Evolutionary conservation across 495 filamentous ascomycete species (phyloP), one percentile per base, ranked within the genome.

Genomic region (Alectoria sarmentosa): DNA sequence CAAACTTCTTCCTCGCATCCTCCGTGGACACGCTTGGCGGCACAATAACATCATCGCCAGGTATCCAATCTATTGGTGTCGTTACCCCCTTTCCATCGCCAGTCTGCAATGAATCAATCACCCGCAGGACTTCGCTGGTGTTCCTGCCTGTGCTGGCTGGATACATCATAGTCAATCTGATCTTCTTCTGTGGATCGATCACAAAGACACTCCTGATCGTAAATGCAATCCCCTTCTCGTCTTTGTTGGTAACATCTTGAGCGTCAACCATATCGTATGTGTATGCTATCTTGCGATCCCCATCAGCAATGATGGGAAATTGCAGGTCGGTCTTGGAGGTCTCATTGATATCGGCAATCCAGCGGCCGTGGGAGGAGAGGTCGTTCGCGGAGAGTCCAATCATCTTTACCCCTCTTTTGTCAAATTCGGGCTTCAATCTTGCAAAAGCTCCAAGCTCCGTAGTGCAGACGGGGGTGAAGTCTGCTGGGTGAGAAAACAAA

Each of bases 381-480:
- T 78, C 77, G 73, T 88, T 86, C 64, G 86, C 85, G 63, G 80
- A 83, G 58, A 89, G 75, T 1, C 86, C 86, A 69, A 88, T 87
- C 76, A 88, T 81, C 75, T 88, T 87, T 17, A 87, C 85, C 32
- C 79, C 80, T 10, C 86, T 77, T 70, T 81, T 80, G 19, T 83
- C 78, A 68, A 89, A 88, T 66, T 87, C 83, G 54, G 74, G 72
- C 72, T 83, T 80, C 60, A 88, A 69, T 67, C 84, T 86, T 15
- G 86, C 82, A 65, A 89, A 88, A 1, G 86, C 86, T 15, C 86
- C 86, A 28, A 89, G 78, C 70, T 89, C 86, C 19, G 86, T 88
- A 4, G 85, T 89, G 74, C 86, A 88, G 48, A 87, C 86, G 23
- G 86, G 85, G 2, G 86, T 88, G 75, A 86, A 89, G 71, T 89